A percentile compares a stretch with the other conserved stretches of the same genome.
Evolutionary conservation across 352 stramenopile genomes (phyloP).

Genomic region (Globisporangium alternatum): DNA sequence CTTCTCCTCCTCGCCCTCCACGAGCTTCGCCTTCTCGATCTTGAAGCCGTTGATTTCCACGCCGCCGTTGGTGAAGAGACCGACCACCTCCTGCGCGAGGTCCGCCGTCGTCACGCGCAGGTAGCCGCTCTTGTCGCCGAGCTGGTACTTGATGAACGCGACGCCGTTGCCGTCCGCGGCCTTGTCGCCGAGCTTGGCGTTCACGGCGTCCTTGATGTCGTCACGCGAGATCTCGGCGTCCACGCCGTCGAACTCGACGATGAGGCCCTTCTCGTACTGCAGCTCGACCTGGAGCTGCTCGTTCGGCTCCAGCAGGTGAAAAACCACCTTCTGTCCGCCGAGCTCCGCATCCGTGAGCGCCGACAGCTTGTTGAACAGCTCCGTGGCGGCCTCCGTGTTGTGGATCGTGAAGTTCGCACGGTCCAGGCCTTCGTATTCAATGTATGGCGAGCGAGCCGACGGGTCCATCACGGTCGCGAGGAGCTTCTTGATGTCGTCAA

Average conservation of each 20-base stretch:
- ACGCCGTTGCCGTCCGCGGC: conserved; percentile 56
- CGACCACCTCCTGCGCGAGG: conserved; percentile 62
- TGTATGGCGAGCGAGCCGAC: conserved; percentile 53
- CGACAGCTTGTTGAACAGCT: conserved; percentile 73
- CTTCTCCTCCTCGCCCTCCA: conserved; percentile 81
- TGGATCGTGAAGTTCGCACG: conserved; percentile 66
- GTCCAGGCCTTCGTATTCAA: conserved; percentile 82
- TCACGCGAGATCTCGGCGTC: conserved; percentile 75
- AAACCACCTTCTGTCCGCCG: conserved; percentile 71
- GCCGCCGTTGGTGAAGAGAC: conserved; percentile 49
- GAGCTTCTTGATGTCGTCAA: conserved; percentile 86
- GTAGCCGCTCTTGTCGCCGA: conserved; percentile 64
- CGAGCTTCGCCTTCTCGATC: conserved; percentile 47
- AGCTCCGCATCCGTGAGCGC: conserved; percentile 56
- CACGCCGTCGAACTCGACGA: conserved; percentile 82
- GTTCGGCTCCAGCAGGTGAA: conserved; percentile 67
- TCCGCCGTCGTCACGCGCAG: conserved; percentile 60
- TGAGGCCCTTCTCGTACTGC: conserved; percentile 82
- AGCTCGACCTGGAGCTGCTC: conserved; percentile 78
- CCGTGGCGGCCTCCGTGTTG: conserved; percentile 36
- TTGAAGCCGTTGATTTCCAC: conserved; percentile 71
- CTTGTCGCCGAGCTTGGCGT: conserved; percentile 77
- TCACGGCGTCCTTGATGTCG: conserved; percentile 85
- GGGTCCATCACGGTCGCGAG: conserved; percentile 53
- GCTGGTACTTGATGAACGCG: conserved; percentile 86